phyloP scores from a whole-genome alignment of 345 rosid species.

The Pugionium cornutum region DNA sequence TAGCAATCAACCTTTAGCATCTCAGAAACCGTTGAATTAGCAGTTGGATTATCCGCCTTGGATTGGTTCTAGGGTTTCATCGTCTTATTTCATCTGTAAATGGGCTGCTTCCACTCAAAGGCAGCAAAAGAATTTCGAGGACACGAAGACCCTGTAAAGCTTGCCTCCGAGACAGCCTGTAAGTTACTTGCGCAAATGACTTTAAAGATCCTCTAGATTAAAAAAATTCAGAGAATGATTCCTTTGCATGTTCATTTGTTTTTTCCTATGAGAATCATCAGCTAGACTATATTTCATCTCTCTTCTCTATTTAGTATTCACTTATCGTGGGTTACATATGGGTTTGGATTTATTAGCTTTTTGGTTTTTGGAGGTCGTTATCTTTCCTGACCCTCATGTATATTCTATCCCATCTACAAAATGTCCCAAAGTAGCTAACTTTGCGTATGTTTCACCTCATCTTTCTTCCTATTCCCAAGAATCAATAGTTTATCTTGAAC shows the following conservation, averaged over 20 bases:
- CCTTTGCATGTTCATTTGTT: conserved; percentile 18
- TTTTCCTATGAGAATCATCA: background rate
- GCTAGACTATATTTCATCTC: background rate
- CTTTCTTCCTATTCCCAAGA: too few relatives aligned
- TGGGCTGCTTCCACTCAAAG: conserved; percentile 96
- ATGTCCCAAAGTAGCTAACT: too few relatives aligned
- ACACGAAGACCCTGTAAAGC: conserved; percentile 79
- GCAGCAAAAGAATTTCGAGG: conserved; percentile 70
- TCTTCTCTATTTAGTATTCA: too few relatives aligned
- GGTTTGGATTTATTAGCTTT: too few relatives aligned
- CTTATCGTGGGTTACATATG: too few relatives aligned
- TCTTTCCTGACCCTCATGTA: too few relatives aligned
- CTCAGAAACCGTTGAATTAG: background rate
- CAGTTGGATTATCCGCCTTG: background rate
- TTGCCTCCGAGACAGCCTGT: conserved; percentile 97
- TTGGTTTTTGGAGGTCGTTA: background rate
- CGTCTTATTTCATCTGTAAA: conserved; percentile 42
- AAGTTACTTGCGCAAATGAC: conserved; percentile 28
- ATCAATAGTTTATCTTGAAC: too few relatives aligned
- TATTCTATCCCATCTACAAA: too few relatives aligned
- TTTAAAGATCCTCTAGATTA: too few relatives aligned
- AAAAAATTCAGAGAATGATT: too few relatives aligned
- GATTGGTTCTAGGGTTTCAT: background rate
- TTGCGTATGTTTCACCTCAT: too few relatives aligned
- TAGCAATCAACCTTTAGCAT: conserved; percentile 14